A percentile compares a stretch with the other conserved stretches of the same genome.
Conservation (phyloP, 2,329 filamentous ascomycete species). For the Sporothrix sp. region DNA sequence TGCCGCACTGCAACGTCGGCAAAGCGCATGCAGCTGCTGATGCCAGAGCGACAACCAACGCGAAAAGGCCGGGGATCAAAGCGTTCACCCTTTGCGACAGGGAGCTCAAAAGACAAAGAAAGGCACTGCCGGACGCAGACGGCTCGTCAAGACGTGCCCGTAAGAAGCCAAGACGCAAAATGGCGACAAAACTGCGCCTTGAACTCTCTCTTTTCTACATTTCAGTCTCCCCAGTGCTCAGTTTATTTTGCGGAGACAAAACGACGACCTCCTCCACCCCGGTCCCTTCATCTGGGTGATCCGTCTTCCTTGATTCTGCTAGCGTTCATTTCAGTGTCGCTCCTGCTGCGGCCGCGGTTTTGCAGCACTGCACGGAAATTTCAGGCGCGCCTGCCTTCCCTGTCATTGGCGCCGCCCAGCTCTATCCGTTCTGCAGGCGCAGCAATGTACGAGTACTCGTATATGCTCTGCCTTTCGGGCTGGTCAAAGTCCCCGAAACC, state of each 20-base stretch:
- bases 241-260: slow-evolving; percentile 2
- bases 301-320: slow-evolving; percentile 1
- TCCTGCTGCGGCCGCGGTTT: background rate
- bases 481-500: slow-evolving; percentile 7
- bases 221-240: too few species aligned
- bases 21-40: background rate
- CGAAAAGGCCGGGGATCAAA: too few species aligned
- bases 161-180: background rate
- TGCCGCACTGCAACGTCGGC: background rate
- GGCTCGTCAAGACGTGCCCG: background rate
- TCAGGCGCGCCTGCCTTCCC: slow-evolving; percentile 1
- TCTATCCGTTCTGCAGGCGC: slow-evolving; percentile 1
- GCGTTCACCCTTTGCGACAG: too few species aligned
- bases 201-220: too few species aligned
- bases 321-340: background rate
- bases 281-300: background rate
- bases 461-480: slow-evolving; percentile 1
- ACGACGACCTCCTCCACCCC: background rate
- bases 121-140: background rate
- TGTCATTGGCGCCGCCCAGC: background rate
- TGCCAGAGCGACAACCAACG: background rate
- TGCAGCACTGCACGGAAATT: background rate
- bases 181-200: background rate
- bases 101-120: background rate
- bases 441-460: background rate